Evolutionary conservation across 768 basidiomycete genomes (phyloP), one percentile per base, ranked within the genome.

Genomic region (Agaricus blazei): DNA sequence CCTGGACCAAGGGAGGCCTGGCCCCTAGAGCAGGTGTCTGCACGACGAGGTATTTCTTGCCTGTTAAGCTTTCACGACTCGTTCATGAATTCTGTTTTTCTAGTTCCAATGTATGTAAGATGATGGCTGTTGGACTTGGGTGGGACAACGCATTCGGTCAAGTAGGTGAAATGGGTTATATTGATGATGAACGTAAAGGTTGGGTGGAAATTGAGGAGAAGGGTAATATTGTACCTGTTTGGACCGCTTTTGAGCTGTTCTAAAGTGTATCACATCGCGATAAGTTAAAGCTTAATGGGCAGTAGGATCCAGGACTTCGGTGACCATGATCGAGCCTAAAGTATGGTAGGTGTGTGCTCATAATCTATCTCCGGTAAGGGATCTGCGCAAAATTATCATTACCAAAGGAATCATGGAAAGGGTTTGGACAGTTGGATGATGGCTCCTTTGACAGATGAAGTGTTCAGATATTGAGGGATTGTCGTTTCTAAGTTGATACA

Each of bases 201-300:
- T 88, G 87, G 87, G 68, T 85, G 2, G 87, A 88, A 46, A 72
- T 87, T n/a, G 87, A 88, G 61, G 68, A 78, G 58, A 75, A 76
- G 48, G 85, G 82, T 0, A 60, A 49, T n/a, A 64, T 84, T 41
- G 60, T 75, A 29, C 87, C 86, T 9, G 67, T 74, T 6, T 88
- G 86, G 86, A 61, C 69, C 40, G 70, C 84, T 12, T 86, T 83
- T 58, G 75, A 85, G 54, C 61, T 82, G 40, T 83, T 82, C 62
- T 72, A 67, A 59, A 34, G 9, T 24, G 29, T 7, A 27, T 0
- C 2, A 23, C 8, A 37, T n/a, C 23, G 24, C 15, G 26, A 24
- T 24, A 45, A 9, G 23, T 24, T 26, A 8, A 3, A 4, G 2
- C 9, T 5, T 5, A n/a, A 23, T 23, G 5, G 19, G 8, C 26